Base-by-base conservation (phyloP, 257 asterid genomes). In the Leonotis leonurus region DNA sequence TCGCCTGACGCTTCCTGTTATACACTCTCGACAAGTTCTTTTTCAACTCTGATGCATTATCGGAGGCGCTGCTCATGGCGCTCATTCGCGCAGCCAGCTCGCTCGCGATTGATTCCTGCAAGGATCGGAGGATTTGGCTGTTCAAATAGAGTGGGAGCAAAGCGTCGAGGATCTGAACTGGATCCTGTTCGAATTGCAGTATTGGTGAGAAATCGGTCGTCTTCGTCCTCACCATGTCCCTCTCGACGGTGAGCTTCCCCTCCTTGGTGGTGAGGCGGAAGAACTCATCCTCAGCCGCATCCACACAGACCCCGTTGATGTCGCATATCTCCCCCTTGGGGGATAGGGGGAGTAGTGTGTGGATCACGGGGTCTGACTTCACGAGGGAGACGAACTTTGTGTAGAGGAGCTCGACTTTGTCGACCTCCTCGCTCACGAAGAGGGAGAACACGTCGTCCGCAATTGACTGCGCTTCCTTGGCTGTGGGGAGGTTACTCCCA, bases 61-160 rank as follows among this genome's bases (percentile, higher is more conserved):
- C 97, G 0, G 87, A 30, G 1, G 96, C 97, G 64, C 36, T 83
- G 79, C 96, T 87, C 97, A 87, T 90, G 8, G 97, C 95, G 56
- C 83, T 85, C 97, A 87, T 87, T 84, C 95, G 78, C 9, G 95
- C 89, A 44, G 95, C 95, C 14, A 90, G 88, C 70, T 87, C 97
- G 73, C 97, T 87, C 3, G 97, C 95, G 4, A 87, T 57, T 0
- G 96, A 87, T 62, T 90, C 96, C 71, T 87, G 96, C 84, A 90
- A 49, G 1, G 97, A 67, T 77, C 97, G 80, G 80, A 87, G 65
- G 50, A 90, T 77, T 55, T 90, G 97, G 41, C 97, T 87, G 87
- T 90, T 90, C 77, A 90, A 71, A 61, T 90, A 87, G 14, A 90
- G 95, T 33, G 97, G 97, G 41, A 90, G 75, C 65, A 87, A 62